These are phyloP conservation scores for Starmera amethionina DNA, from an alignment of 805 yeast species.

Conservation along the genomic window DNA sequence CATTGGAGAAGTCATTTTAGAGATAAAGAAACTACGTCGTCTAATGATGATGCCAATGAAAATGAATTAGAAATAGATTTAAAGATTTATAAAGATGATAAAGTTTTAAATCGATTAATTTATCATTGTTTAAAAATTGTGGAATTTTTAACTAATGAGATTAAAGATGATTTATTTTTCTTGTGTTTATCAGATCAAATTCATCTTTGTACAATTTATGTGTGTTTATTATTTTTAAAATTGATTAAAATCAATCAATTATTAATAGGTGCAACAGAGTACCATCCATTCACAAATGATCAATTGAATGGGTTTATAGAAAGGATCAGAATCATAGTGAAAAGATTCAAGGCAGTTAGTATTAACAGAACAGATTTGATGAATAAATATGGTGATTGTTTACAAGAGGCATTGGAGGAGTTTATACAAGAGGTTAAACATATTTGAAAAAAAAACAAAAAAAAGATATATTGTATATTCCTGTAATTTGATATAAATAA, in stretches of 20 bases:
- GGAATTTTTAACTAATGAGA: constrained; percentile 18
- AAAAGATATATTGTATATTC: too few relatives aligned
- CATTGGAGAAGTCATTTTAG: constrained; percentile 17
- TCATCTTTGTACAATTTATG: constrained; percentile 29
- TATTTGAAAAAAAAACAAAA: too few relatives aligned
- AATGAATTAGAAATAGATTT: constrained; percentile 1
- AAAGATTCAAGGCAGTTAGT: constrained; percentile 9
- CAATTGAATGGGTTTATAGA: constrained; percentile 8
- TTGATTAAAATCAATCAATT: constrained; percentile 12
- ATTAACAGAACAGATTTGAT: constrained; percentile 13
- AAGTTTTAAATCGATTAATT: constrained; percentile 14
- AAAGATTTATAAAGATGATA: constrained; percentile 10
- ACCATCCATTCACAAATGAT: constrained; percentile 7
- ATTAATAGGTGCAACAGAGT: too few relatives aligned
- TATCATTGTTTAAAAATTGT: constrained; percentile 16
- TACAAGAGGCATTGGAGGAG: too few relatives aligned
- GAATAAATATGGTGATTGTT: too few relatives aligned
- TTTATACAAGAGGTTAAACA: too few relatives aligned
- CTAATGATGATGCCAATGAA: constrained; percentile 1
- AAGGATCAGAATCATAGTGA: constrained; percentile 10
- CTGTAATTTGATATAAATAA: too few relatives aligned
- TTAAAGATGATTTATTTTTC: constrained; percentile 39
- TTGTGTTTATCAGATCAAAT: constrained; percentile 65
- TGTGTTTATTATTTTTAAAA: constrained; percentile 14
- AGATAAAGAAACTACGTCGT: constrained; percentile 6